Conservation (phyloP, 352 stramenopile genomes). For the Globisporangium paroecandrum region DNA sequence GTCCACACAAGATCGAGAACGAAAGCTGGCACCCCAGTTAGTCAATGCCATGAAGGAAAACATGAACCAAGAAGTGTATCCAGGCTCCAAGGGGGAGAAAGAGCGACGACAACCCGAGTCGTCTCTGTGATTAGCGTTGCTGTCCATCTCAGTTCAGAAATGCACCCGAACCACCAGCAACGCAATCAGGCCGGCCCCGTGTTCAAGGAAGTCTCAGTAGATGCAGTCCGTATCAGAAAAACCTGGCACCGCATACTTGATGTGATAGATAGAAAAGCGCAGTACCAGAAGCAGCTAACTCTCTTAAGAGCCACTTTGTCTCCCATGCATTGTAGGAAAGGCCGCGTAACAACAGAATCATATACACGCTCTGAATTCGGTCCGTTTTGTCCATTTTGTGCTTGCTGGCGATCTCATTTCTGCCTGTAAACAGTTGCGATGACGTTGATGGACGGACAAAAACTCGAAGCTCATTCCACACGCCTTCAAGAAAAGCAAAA, state of each 20-base stretch:
- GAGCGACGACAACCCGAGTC: neutral
- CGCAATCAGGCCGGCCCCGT: neutral
- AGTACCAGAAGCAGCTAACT: neutral
- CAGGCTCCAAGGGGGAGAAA: neutral
- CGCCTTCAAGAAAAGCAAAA: too few relatives aligned
- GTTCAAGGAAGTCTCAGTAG: neutral
- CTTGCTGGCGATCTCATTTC: too few relatives aligned
- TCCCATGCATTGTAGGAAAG: neutral
- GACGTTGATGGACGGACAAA: too few relatives aligned
- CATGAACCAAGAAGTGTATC: neutral
- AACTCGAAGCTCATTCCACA: too few relatives aligned
- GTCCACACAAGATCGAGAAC: neutral
- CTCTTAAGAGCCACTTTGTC: neutral
- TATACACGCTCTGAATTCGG: neutral
- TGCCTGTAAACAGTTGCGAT: too few relatives aligned
- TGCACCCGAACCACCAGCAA: neutral
- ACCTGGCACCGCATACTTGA: neutral
- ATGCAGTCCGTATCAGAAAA: neutral
- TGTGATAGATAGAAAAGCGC: neutral
- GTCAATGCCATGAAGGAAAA: neutral
- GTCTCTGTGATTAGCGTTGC: neutral
- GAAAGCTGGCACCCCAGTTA: neutral
- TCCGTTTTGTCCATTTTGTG: neutral
- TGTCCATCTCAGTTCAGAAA: neutral
- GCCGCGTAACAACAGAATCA: neutral